phyloP scores from a whole-genome alignment of 1,284 basidiomycete species.

The Cutaneotrichosporon dermatis region DNA sequence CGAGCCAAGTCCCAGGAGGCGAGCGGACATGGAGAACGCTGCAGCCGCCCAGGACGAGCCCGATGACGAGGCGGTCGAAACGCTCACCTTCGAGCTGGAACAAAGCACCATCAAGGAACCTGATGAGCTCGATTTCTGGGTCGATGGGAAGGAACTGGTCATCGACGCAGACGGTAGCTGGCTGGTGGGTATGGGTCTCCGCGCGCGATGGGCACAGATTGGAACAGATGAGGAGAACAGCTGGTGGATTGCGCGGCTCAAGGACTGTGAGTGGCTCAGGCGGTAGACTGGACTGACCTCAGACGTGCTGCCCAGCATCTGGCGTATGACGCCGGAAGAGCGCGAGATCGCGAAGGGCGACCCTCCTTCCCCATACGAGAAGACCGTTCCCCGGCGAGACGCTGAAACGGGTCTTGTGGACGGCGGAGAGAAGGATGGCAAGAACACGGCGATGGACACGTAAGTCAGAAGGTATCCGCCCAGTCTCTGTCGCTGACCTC shows the following conservation, averaged over 20 bases:
- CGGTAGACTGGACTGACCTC: too few species aligned
- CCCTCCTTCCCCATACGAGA: conserved; percentile 9
- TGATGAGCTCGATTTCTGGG: conserved; percentile 25
- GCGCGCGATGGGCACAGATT: conserved; percentile 40
- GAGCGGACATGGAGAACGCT: background rate
- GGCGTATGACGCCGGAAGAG: conserved; percentile 17
- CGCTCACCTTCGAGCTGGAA: conserved; percentile 23
- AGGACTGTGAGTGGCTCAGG: conserved; percentile 45
- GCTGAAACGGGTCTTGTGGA: too few species aligned
- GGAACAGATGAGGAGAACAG: conserved; percentile 10
- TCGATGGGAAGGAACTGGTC: conserved; percentile 14
- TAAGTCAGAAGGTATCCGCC: too few species aligned
- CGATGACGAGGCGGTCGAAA: background rate
- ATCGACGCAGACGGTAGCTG: background rate
- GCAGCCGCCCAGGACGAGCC: conserved; percentile 11
- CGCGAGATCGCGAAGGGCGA: background rate
- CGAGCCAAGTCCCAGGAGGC: background rate
- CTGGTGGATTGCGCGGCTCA: conserved; percentile 42
- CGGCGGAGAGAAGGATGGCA: too few species aligned
- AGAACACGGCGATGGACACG: too few species aligned
- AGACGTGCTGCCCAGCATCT: conserved; percentile 29
- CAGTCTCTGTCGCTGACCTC: too few species aligned
- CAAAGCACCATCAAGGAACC: conserved; percentile 23
- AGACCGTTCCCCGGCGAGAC: conserved; percentile 9
- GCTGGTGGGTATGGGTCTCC: conserved; percentile 34